Evolutionary conservation across 352 stramenopile genomes (phyloP).

Genomic region (Pythium insidiosum): DNA sequence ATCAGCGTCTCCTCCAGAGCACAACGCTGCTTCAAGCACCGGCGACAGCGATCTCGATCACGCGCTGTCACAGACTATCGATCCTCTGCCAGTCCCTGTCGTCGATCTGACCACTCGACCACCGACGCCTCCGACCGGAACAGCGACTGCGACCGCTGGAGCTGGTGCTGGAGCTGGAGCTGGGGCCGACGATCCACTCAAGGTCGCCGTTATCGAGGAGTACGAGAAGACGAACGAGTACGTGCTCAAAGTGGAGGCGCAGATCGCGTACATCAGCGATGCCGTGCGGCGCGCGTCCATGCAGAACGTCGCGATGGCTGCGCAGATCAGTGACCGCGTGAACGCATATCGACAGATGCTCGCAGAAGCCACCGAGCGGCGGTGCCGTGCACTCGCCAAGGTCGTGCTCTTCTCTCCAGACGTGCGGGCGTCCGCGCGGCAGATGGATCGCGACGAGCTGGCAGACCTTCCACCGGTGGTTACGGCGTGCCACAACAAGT

Average conservation of each 20-base stretch:
- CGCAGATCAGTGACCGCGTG: conserved; percentile 35
- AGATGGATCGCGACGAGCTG: conserved; percentile 22
- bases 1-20: too few relatives aligned
- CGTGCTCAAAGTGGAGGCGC: conserved; percentile 5
- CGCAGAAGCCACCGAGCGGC: conserved; percentile 21
- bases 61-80: background rate
- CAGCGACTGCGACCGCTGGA: too few relatives aligned
- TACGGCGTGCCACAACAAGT: conserved; percentile 36
- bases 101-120: too few relatives aligned
- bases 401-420: conserved; percentile 46
- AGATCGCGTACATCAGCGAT: conserved; percentile 7
- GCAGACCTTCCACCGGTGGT: conserved; percentile 36
- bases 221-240: conserved; percentile 18
- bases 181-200: conserved; percentile 13
- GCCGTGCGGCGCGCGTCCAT: conserved; percentile 25
- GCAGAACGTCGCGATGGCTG: conserved; percentile 36
- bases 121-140: too few relatives aligned
- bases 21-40: background rate
- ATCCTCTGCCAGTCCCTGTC: background rate
- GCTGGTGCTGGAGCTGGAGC: too few relatives aligned
- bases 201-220: conserved; percentile 11
- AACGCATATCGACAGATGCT: conserved; percentile 20
- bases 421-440: conserved; percentile 25
- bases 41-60: background rate
- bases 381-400: conserved; percentile 31